These are phyloP conservation scores for Monilinia fructigena DNA, from an alignment of 2,329 filamentous ascomycete genomes.

Conservation along the genomic window DNA sequence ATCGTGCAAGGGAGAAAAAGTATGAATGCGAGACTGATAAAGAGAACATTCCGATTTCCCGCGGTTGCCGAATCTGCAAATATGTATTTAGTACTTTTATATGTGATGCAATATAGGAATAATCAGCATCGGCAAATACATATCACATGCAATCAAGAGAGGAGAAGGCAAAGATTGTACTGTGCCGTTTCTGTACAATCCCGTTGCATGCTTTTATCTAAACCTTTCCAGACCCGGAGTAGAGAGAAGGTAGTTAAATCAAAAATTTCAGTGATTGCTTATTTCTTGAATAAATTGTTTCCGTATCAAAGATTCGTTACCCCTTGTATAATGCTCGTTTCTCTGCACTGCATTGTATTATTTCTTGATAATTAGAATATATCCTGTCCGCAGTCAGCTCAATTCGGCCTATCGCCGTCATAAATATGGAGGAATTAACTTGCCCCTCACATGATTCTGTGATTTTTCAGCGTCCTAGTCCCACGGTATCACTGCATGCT, in stretches of 20 bases:
- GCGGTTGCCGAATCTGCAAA: background rate
- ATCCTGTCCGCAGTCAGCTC: background rate
- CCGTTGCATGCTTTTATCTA: conserved; percentile 23
- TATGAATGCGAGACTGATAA: background rate
- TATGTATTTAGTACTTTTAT: conserved; percentile 4
- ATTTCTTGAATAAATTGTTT: conserved; percentile 12
- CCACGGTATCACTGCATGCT: conserved; percentile 1
- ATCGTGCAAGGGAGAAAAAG: background rate
- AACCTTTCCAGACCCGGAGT: background rate
- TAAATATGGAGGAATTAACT: conserved; percentile 1
- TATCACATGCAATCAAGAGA: conserved; percentile 20
- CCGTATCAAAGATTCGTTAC: background rate
- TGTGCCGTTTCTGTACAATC: conserved; percentile 20
- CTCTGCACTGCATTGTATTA: background rate
- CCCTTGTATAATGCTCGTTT: background rate
- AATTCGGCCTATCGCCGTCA: conserved; percentile 7
- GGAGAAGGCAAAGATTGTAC: conserved; percentile 10
- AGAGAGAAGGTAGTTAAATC: background rate
- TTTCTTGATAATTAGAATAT: background rate
- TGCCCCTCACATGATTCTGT: conserved; percentile 13
- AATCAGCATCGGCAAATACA: conserved; percentile 7
- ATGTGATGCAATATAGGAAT: conserved; percentile 20
- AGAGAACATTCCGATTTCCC: conserved; percentile 17
- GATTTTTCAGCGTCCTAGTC: conserved; percentile 4
- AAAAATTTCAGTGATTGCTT: background rate